Evolutionary conservation across 139 green algal species (phyloP), one percentile per base, ranked within the genome.

Genomic region (Tetraselmis chui): DNA sequence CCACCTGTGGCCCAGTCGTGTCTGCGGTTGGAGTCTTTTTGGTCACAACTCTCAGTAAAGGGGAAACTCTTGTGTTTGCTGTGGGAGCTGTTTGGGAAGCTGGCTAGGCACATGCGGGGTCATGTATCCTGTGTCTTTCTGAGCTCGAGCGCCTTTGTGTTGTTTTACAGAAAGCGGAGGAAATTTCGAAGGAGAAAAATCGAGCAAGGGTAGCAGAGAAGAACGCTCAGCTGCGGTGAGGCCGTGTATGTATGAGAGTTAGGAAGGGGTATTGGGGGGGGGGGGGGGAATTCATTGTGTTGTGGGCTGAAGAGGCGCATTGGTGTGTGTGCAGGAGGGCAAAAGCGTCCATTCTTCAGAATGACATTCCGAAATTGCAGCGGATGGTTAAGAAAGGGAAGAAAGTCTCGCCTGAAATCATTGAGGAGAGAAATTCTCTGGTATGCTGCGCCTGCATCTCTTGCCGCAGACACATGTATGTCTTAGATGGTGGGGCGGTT

Each of bases 141-240:
- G 27, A 27, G 30, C n/a, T n/a, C n/a, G n/a, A n/a, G n/a, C n/a
- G n/a, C n/a, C n/a, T n/a, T n/a, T n/a, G n/a, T n/a, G n/a, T n/a
- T n/a, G n/a, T n/a, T n/a, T 59, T 77, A 79, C 91, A 97, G 93
- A 92, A 93, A 87, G 84, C 89, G 25, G 88, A 90, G 11, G 91
- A 93, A 22, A 88, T 91, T 5, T 75, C 83, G 1, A 31, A 78
- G 29, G 93, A 97, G 84, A 90, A 93, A 59, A 97, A 96, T 82
- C 84, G 92, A 0, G 91, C 94, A 0, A 76, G 91, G 0, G 88
- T 93, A 28, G 94, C 94, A 0, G 85, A 90, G 0, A 86, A 93
- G 74, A 96, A 97, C 84, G 93, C 94, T 24, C 93, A 97, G 78
- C 86, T 97, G 26, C 82, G 89, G 89, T 87, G 76, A 29, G 83